phyloP scores from a whole-genome alignment of 2,329 filamentous ascomycete genomes.

The Rosellinia necatrix region DNA sequence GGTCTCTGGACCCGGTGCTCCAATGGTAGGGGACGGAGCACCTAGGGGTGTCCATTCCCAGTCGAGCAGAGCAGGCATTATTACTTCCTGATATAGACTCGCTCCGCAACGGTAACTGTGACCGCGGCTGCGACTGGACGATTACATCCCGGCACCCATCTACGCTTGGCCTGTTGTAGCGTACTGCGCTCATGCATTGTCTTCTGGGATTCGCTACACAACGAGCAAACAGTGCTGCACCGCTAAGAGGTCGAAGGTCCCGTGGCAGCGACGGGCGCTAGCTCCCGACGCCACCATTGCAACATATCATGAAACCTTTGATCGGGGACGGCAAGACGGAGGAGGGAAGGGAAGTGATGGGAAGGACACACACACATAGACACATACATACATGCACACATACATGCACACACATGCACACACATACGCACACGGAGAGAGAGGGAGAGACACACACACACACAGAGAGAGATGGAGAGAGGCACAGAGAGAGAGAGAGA shows the following conservation, averaged over 20 bases:
- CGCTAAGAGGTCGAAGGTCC: constrained; percentile 10
- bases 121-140: constrained; percentile 16
- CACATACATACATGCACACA: too few species aligned
- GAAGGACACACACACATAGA: too few species aligned
- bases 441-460: too few species aligned
- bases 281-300: constrained; percentile 16
- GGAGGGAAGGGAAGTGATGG: too few species aligned
- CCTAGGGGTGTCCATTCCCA: constrained; percentile 4
- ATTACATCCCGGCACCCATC: constrained; percentile 3
- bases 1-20: neutral
- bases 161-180: neutral
- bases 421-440: too few species aligned
- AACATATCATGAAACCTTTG: constrained; percentile 11
- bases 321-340: too few species aligned
- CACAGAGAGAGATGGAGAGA: too few species aligned
- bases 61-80: constrained; percentile 3
- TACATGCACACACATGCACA: too few species aligned
- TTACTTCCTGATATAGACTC: constrained; percentile 3
- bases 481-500: neutral
- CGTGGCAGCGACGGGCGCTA: constrained; percentile 10
- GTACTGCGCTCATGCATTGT: constrained; percentile 14
- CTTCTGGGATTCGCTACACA: constrained; percentile 14
- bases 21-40: neutral
- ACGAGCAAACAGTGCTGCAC: constrained; percentile 10
- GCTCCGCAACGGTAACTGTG: constrained; percentile 3